Evolutionary conservation across 139 green algal species (phyloP).

Genomic region (Zygnema cylindricum): DNA sequence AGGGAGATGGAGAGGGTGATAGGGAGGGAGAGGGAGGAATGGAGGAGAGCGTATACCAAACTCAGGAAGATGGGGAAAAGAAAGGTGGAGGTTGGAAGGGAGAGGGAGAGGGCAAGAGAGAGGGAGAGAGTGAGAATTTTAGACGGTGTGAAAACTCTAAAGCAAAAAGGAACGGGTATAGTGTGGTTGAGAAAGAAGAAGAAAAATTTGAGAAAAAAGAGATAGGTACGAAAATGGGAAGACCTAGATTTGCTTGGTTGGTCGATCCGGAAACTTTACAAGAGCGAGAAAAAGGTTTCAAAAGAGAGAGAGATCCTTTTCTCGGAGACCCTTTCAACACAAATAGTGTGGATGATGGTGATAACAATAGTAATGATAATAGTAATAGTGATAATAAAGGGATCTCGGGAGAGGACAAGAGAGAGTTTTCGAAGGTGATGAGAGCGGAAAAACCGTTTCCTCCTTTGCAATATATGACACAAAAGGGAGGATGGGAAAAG

Average conservation of each 20-base stretch:
- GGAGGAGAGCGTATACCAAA: no score
- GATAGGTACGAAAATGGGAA: not conserved
- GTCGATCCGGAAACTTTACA: not conserved
- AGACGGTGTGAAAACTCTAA: not conserved
- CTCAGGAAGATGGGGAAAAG: no score
- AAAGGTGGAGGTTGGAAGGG: not conserved
- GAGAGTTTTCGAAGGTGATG: not conserved
- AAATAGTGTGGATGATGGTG: no score
- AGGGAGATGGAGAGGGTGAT: not conserved
- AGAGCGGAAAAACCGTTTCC: not conserved
- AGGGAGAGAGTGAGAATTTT: constrained; percentile 49
- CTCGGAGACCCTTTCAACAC: no score
- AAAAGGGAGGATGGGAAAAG: constrained; percentile 75
- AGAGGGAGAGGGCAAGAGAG: constrained; percentile 34
- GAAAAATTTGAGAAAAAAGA: no score
- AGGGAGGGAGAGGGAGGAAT: not conserved
- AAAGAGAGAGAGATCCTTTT: no score
- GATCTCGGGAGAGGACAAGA: not conserved
- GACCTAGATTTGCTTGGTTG: not conserved
- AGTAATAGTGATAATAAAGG: not conserved
- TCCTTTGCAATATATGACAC: constrained; percentile 45
- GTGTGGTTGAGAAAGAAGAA: no score
- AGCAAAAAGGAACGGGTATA: no score
- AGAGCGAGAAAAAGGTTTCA: no score
- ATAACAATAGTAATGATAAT: no score